A percentile compares a stretch with the other conserved stretches of the same genome.
Conservation (phyloP, 1,284 basidiomycete genomes). For the Amylostereum chailletii region DNA sequence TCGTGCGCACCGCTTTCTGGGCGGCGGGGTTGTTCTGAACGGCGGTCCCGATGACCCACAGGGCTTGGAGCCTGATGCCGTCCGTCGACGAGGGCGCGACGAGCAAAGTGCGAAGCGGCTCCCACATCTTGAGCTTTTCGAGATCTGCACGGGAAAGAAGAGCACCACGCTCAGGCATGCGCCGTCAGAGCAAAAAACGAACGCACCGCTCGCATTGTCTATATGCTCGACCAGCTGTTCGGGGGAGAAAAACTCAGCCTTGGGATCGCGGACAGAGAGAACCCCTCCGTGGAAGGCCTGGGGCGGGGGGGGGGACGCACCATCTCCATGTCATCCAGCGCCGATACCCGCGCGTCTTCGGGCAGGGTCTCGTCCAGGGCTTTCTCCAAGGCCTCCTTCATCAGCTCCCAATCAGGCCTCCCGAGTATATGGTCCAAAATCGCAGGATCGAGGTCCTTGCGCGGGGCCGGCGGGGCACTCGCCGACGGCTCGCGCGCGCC, state of each 20-base stretch:
- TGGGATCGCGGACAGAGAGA: not conserved
- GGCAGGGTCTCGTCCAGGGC: constrained; percentile 56
- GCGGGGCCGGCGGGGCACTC: constrained; percentile 20
- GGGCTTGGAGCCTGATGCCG: constrained; percentile 61
- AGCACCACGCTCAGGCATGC: no score
- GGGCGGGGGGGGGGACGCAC: constrained; percentile 29
- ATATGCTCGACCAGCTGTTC: constrained; percentile 82
- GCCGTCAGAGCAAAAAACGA: not conserved
- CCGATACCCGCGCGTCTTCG: constrained; percentile 65
- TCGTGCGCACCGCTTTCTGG: constrained; percentile 66
- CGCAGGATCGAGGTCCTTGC: constrained; percentile 59
- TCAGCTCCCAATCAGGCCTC: constrained; percentile 74
- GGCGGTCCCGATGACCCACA: constrained; percentile 94
- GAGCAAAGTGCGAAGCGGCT: constrained; percentile 66
- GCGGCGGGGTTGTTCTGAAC: constrained; percentile 93
- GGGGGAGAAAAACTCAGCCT: not conserved
- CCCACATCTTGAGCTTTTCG: constrained; percentile 80
- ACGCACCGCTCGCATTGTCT: constrained; percentile 88
- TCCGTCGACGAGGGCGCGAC: constrained; percentile 45
- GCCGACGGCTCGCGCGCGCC: constrained; percentile 17
- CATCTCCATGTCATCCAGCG: constrained; percentile 95
- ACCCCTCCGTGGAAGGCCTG: not conserved
- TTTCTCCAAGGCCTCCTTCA: constrained; percentile 79
- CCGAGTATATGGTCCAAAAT: constrained; percentile 85
- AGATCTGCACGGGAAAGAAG: constrained; percentile 47